Evolutionary conservation across 148 eudicot genomes (phyloP), one percentile per base, ranked within the genome.

Genomic region (Amaranthus cruentus): DNA sequence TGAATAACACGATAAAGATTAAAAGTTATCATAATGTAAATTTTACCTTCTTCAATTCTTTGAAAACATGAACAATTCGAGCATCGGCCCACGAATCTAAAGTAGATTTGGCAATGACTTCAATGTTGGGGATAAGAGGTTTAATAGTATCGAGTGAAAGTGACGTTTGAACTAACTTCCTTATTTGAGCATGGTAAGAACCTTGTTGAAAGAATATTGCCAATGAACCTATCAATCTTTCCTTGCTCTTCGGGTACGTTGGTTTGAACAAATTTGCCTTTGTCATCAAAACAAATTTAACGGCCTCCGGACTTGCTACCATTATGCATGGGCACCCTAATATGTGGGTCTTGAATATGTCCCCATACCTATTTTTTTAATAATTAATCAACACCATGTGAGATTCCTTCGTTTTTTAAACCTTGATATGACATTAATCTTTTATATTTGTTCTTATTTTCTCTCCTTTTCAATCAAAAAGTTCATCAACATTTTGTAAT

Each of bases 161-260:
- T 54, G 89, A 78, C 21, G 80, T 12, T 72, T 83, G 89, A 59
- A 86, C 87, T 38, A 86, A 15, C 66, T 88, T 93, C 78, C 92
- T 75, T 4, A 93, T 62, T 48, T 70, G 83, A 78, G 77, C 50
- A 80, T 93, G 98, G 72, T 82, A 82, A 38, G 76, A 53, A 53
- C 98, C 98, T 73, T 90, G 89, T 80, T 90, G 96, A 65, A 85
- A 93, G 78, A 93, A 93, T 7, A 93, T 83, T 0, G 98, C 98
- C 3, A 77, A 72, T 21, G 91, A 79, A 53, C 98, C 98, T 18
- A 93, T 88, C 83, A 93, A 63, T 57, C 56, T 86, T 82, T 88
- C 93, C 74, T 93, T 93, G 72, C 91, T 87, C 80, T 85, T 90
- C n/a, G 98, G 96, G 73, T 90, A 93, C 0, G 91, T 90, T 0